These are phyloP conservation scores for Euphrasia arctica DNA, from an alignment of 305 asterid species.

Conservation along the genomic window DNA sequence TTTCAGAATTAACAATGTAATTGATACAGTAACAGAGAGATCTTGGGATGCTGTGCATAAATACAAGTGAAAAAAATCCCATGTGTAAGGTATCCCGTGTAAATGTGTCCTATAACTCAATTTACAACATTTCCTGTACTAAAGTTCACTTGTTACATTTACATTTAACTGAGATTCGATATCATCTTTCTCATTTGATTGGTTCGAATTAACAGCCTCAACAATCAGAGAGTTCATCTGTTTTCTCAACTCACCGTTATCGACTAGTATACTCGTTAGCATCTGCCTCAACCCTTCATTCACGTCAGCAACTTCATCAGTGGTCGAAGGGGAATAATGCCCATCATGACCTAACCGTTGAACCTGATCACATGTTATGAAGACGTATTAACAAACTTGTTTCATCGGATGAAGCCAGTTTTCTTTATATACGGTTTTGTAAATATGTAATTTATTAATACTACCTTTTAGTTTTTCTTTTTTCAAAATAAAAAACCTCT, in stretches of 20 bases:
- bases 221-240: constrained; percentile 60
- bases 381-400: too few relatives aligned
- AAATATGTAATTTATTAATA: too few relatives aligned
- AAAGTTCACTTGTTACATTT: constrained; percentile 37
- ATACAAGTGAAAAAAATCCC: constrained; percentile 22
- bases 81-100: constrained; percentile 24
- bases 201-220: constrained; percentile 38
- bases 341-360: constrained; percentile 38
- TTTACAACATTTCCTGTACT: constrained; percentile 35
- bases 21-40: not conserved
- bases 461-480: too few relatives aligned
- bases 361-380: constrained; percentile 38
- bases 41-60: constrained; percentile 11
- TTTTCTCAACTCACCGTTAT: constrained; percentile 69
- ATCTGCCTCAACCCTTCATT: constrained; percentile 35
- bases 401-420: too few relatives aligned
- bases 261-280: constrained; percentile 46
- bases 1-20: too few relatives aligned
- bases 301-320: constrained; percentile 28
- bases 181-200: constrained; percentile 36
- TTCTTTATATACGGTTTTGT: too few relatives aligned
- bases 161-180: constrained; percentile 35
- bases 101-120: constrained; percentile 26
- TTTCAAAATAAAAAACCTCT: too few relatives aligned
- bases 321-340: constrained; percentile 33